Base-by-base conservation (phyloP, 768 basidiomycete genomes). In the Pilatotrama ljubarskyi region DNA sequence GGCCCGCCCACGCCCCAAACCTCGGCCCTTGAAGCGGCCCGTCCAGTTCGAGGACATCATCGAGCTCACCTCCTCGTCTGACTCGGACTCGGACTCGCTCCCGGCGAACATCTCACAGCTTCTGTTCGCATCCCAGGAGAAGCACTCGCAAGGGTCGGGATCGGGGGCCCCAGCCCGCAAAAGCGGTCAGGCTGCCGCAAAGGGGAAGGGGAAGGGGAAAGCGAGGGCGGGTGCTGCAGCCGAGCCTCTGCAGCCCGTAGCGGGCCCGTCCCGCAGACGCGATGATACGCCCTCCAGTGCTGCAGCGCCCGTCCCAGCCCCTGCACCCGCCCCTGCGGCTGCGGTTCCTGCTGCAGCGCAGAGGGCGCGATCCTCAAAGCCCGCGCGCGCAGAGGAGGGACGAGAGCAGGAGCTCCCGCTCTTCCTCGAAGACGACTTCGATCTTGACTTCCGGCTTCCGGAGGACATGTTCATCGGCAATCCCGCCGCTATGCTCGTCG, bases 51-150 rank as follows among this genome's bases (percentile, higher is more conserved):
- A 65, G 29, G 68, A 75, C 52, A 71, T 83, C 24, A 82, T 85
- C 59, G 83, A 83, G 63, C 71, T 84, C 61, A 75, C 79, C 29
- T 32, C 29, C 29, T 32, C 29, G 29, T 32, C 29, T 10, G 83
- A 85, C 66, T 80, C 81, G 22, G 82, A 83, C 46, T 68, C 72
- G 51, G 82, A 80, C 7, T 41, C 51, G 42, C 38, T 40, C 35
- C 46, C 52, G 0, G 36, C 55, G 4, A 44, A 58, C 0, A 58
- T 32, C 17, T 63, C 56, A 9, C 29, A 37, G 22, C n/a, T n/a
- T n/a, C 53, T 49, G 18, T 17, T 13, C 24, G 59, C 32, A 26
- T 53, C 17, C 11, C 59, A 20, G 18, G 18, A 26, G 15, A 47
- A 13, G 9, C 32, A 13, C 9, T 11, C 41, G n/a, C n/a, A n/a